phyloP scores from a whole-genome alignment of 2,329 filamentous ascomycete species.

The Scopulariopsis brevicaulis region DNA sequence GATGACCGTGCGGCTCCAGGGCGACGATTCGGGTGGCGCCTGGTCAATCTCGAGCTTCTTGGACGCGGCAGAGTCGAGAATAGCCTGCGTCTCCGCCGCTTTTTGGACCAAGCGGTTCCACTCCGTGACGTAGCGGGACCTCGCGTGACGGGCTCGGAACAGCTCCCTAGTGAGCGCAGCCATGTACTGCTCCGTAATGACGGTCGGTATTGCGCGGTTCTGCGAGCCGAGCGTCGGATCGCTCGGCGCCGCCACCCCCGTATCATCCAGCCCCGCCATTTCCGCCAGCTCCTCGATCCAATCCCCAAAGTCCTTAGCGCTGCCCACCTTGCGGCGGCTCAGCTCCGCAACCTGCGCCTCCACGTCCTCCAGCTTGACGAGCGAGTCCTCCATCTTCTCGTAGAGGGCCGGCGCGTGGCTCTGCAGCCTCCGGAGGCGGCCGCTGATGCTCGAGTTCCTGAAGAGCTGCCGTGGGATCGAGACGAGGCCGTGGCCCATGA shows the following conservation, averaged over 20 bases:
- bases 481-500: conserved; percentile 96
- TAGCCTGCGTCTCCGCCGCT: conserved; percentile 64
- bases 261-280: conserved; percentile 57
- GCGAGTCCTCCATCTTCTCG: conserved; percentile 79
- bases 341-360: conserved; percentile 74
- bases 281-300: conserved; percentile 96
- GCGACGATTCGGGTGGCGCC: conserved; percentile 40
- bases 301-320: conserved; percentile 64
- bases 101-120: conserved; percentile 72
- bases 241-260: conserved; percentile 30
- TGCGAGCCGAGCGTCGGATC: conserved; percentile 25
- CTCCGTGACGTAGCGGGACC: conserved; percentile 71
- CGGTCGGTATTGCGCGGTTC: conserved; percentile 50
- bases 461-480: conserved; percentile 76
- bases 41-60: conserved; percentile 67
- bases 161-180: conserved; percentile 80
- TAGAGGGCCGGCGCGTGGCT: conserved; percentile 68
- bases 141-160: conserved; percentile 70
- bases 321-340: conserved; percentile 68
- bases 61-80: conserved; percentile 74
- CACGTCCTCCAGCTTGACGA: conserved; percentile 66
- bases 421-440: conserved; percentile 65
- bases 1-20: conserved; percentile 43
- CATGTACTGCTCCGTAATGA: conserved; percentile 88
- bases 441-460: conserved; percentile 66